A percentile compares a stretch with the other conserved stretches of the same genome.
Evolutionary conservation across 23 red algal genomes (phyloP).

Genomic region (Chondrus crispus): DNA sequence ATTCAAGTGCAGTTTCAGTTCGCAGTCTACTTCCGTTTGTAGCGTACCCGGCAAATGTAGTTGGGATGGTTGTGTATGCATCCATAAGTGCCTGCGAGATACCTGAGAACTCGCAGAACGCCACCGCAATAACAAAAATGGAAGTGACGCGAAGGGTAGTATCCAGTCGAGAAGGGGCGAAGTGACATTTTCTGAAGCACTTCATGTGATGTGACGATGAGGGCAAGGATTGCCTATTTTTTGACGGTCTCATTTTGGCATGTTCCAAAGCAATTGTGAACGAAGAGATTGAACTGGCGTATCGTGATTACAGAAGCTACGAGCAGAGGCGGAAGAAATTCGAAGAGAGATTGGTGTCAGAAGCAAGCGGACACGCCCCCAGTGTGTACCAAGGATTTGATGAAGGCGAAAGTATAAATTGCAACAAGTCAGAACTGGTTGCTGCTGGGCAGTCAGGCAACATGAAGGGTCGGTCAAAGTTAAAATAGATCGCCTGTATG

Average conservation of each 20-base stretch:
- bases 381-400: too few relatives aligned
- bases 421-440: too few relatives aligned
- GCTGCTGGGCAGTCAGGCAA: too few relatives aligned
- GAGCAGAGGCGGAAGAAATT: too few relatives aligned
- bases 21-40: neutral
- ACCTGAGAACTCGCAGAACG: slow-evolving; percentile 52
- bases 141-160: slow-evolving; percentile 27
- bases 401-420: too few relatives aligned
- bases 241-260: neutral
- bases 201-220: slow-evolving; percentile 38
- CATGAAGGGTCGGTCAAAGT: too few relatives aligned
- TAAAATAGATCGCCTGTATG: too few relatives aligned
- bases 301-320: too few relatives aligned
- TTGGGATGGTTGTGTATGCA: neutral
- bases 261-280: too few relatives aligned
- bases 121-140: slow-evolving; percentile 37
- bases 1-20: neutral
- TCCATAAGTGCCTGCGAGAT: slow-evolving; percentile 26
- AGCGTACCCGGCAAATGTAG: neutral
- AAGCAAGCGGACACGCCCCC: too few relatives aligned
- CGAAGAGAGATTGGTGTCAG: too few relatives aligned
- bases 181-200: neutral
- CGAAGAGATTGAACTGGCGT: too few relatives aligned
- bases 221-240: neutral
- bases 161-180: slow-evolving; percentile 13